phyloP scores from a whole-genome alignment of 495 filamentous ascomycete species.

The Penicillium pulvis region DNA sequence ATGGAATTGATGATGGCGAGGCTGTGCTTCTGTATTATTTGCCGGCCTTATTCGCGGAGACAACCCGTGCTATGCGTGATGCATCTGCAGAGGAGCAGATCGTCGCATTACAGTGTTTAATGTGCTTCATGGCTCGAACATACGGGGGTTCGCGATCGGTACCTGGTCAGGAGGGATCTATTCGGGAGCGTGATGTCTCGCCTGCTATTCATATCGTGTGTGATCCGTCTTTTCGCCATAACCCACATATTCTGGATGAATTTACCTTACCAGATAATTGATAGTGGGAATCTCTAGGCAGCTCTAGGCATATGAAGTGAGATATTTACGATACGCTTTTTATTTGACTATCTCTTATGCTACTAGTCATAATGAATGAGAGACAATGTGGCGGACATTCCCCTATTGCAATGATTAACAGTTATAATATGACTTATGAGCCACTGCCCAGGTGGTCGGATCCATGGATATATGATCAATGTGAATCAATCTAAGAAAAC shows the following conservation, averaged over 20 bases:
- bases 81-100: not conserved
- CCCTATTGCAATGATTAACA: not conserved
- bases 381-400: not conserved
- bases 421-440: not conserved
- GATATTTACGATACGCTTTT: not conserved
- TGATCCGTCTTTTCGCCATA: constrained; percentile 10
- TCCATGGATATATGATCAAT: too few relatives aligned
- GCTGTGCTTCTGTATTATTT: constrained; percentile 29
- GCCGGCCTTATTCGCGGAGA: constrained; percentile 20
- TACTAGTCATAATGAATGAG: too few relatives aligned
- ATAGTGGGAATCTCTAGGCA: not conserved
- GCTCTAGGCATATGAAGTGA: not conserved
- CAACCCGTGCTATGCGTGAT: not conserved
- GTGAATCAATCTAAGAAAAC: too few relatives aligned
- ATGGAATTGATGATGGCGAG: constrained; percentile 22
- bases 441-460: too few relatives aligned
- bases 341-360: too few relatives aligned
- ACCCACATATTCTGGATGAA: constrained; percentile 20
- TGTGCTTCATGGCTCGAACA: constrained; percentile 24
- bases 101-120: constrained; percentile 11
- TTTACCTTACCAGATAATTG: not conserved
- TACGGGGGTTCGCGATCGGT: constrained; percentile 11
- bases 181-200: constrained; percentile 23
- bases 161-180: constrained; percentile 5
- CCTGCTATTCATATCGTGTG: constrained; percentile 20